Evolutionary conservation across 176 grass and related monocot species (phyloP).

Genomic region (Alopecurus myosuroides): DNA sequence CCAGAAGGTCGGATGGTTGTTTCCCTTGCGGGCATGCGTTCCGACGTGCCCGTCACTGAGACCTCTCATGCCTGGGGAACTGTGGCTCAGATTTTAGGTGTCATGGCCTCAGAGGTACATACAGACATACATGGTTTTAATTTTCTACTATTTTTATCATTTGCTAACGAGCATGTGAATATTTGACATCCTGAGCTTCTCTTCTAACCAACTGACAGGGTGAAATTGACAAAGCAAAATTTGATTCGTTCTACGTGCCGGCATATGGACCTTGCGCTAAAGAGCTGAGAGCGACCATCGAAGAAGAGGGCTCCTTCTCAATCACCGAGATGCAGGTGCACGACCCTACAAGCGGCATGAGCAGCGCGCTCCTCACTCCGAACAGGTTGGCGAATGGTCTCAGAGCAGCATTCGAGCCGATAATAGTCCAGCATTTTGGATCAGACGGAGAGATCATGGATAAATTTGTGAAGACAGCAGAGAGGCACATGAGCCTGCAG

Average conservation of each 20-base stretch:
- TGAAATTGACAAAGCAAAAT: neutral
- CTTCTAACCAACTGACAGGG: neutral
- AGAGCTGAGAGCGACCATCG: neutral
- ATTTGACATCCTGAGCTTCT: neutral
- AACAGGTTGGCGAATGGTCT: neutral
- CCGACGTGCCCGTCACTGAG: neutral
- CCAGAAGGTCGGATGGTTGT: neutral
- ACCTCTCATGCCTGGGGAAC: too few species aligned
- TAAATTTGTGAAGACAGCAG: neutral
- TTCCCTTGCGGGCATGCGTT: neutral
- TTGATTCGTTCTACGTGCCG: neutral
- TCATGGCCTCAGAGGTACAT: neutral
- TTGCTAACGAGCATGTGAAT: neutral
- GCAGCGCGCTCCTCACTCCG: neutral
- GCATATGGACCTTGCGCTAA: neutral
- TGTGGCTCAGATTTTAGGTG: neutral
- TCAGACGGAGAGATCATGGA: neutral
- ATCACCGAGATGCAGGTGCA: neutral
- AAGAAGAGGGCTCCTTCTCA: neutral
- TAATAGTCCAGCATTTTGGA: conserved; percentile 2
- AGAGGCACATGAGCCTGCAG: neutral
- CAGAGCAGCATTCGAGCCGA: neutral
- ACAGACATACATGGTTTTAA: neutral
- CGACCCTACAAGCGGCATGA: neutral
- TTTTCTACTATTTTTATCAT: too few species aligned